Evolutionary conservation across 768 basidiomycete genomes (phyloP).

Genomic region (Galerina sulciceps): DNA sequence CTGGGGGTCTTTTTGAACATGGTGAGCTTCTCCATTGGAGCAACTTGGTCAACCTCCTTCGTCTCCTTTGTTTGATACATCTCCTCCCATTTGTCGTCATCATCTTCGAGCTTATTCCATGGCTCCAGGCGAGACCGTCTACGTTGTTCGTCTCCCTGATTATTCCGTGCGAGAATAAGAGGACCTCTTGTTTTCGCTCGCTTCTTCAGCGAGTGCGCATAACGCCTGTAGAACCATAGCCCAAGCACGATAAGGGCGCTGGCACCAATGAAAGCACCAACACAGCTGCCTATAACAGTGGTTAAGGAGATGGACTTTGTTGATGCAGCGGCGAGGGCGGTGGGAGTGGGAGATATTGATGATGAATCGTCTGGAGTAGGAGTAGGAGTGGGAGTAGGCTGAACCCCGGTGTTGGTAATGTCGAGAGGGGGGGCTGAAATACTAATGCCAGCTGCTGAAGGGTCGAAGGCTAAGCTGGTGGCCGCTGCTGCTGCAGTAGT

Average conservation of each 20-base stretch:
- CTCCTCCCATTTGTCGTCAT: conserved; percentile 51
- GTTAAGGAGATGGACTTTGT: conserved; percentile 43
- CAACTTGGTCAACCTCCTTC: conserved; percentile 46
- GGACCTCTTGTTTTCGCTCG: conserved; percentile 29
- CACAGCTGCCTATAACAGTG: conserved; percentile 66
- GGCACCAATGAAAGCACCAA: conserved; percentile 63
- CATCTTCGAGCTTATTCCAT: conserved; percentile 65
- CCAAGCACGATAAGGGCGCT: conserved; percentile 53
- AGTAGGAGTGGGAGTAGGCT: conserved; percentile 7
- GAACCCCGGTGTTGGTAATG: conserved; percentile 1
- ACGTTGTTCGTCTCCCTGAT: conserved; percentile 42
- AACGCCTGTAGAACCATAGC: conserved; percentile 59
- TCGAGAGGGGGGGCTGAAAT: conserved; percentile 15
- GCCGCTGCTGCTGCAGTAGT: conserved; percentile 19
- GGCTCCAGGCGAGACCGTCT: conserved; percentile 50
- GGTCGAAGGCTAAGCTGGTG: conserved; percentile 19
- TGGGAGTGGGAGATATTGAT: conserved; percentile 16
- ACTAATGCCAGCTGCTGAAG: conserved; percentile 9
- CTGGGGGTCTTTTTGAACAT: conserved; percentile 73
- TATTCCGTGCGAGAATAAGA: conserved; percentile 38
- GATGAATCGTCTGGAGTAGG: conserved; percentile 6
- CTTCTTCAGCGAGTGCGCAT: conserved; percentile 43
- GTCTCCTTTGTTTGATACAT: conserved; percentile 37
- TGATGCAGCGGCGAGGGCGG: conserved; percentile 23
- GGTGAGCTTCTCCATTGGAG: conserved; percentile 62